Evolutionary conservation across 495 filamentous ascomycete species (phyloP), one percentile per base, ranked within the genome.

Genomic region (Amphirosellinia nigrospora): DNA sequence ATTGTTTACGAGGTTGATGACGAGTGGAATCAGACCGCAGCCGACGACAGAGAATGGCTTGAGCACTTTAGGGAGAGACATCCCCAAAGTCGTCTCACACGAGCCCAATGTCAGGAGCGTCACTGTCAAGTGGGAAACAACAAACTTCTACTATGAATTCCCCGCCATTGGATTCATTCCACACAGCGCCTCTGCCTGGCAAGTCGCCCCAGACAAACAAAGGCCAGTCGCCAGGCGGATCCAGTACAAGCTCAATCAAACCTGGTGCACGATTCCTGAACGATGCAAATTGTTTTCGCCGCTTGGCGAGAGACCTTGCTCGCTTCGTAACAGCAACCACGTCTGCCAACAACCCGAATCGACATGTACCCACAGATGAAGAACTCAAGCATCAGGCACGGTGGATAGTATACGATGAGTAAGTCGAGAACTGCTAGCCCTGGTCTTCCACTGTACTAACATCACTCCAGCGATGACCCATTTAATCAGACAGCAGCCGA

Each of bases 401-500:
- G n/a, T 87, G 85, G 85, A 80, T 86, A 52, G 72, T 87, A 4
- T 88, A 86, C 53, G 85, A 87, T 66, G 84, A 86, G 84, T 86
- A 62, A 76, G 83, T 75, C 23, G 0, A 15, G n/a, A 10, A 46
- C 69, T 16, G 55, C n/a, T 21, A 36, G 7, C 39, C 78, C 19
- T 26, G 13, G 5, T 30, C 16, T 65, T 74, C 70, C 86, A 64
- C 82, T 81, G 64, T 77, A 36, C 72, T 26, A 16, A 70, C 70
- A 59, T 30, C 34, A 8, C 23, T 32, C 4, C 66, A 86, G 84
- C 68, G 88, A 90, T 74, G 91, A 92, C 74, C 86, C 88, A 5
- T 92, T 89, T 89, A 92, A 92, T 75, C 89, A 91, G 78, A 93
- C 91, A 0, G 88, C 89, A 15, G 90, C 90, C 45, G 90, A 93